Conservation (phyloP, 805 yeast genomes). For the Ogataea haglerorum region DNA sequence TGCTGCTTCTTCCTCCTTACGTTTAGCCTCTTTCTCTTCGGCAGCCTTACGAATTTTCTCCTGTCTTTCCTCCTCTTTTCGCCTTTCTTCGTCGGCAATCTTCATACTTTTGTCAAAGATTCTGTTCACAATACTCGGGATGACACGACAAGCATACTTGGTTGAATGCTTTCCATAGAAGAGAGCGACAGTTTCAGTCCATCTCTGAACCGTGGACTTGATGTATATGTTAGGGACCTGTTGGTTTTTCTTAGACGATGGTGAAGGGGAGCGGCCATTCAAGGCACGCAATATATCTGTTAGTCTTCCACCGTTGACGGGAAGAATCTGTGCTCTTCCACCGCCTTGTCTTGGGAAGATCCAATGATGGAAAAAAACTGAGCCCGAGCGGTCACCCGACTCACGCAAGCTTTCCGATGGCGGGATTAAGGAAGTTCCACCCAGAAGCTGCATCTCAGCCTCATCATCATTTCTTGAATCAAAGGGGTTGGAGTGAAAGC, state of each 20-base stretch:
- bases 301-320: constrained; percentile 17
- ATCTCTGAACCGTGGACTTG: constrained; percentile 54
- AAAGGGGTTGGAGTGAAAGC: constrained; percentile 9
- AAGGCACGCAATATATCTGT: constrained; percentile 20
- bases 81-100: constrained; percentile 29
- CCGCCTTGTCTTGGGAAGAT: constrained; percentile 16
- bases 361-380: constrained; percentile 12
- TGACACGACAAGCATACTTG: constrained; percentile 33
- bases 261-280: constrained; percentile 14
- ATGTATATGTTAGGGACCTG: constrained; percentile 22
- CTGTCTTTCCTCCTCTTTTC: constrained; percentile 25
- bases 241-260: constrained; percentile 13
- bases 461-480: constrained; percentile 9
- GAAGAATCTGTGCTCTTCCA: constrained; percentile 13
- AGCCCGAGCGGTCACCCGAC: constrained; percentile 8
- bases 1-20: constrained; percentile 34
- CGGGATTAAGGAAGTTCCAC: constrained; percentile 8
- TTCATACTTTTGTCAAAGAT: constrained; percentile 49
- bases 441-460: constrained; percentile 9
- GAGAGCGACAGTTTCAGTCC: constrained; percentile 57
- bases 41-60: constrained; percentile 29
- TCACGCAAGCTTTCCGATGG: constrained; percentile 11
- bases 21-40: constrained; percentile 30
- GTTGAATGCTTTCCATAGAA: constrained; percentile 44
- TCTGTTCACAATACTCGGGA: constrained; percentile 43